Base-by-base conservation (phyloP, 1,139 yeast species). In the Nakaseomyces kungkrabaensis region DNA sequence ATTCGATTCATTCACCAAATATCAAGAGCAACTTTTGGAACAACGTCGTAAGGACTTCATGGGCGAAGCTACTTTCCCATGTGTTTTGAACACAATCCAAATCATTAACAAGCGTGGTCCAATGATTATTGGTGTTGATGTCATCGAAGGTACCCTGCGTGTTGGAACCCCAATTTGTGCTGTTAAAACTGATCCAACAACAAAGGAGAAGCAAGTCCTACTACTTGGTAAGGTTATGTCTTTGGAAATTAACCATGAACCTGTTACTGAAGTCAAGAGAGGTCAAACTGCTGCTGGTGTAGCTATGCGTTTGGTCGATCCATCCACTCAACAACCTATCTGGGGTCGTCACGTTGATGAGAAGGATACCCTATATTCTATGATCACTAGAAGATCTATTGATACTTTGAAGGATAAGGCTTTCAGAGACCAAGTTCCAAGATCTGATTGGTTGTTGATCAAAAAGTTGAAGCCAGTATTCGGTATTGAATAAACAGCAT, bases 331-430 rank as follows among this genome's bases (percentile, higher is more conserved):
- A 56, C 96, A 89, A 72, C 97, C 98, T 52, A 83, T 88, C 17
- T 92, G 97, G 97, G 99, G 99, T 55, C 88, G 98, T 75, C 99
- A 92, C 67, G 95, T 92, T 61, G 96, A 89, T 67, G 98, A 92
- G 70, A 75, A 79, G 56, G 99, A 92, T 68, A 77, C 80, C 51
- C 76, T 92, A 66, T 92, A 89, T 72, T 92, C 98, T 10, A 77
- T 85, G 72, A 79, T 92, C 58, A 68, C 94, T 27, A 82, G 98
- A 75, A 85, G 76, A 69, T 85, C 96, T 37, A 90, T 92, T 62
- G 97, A 92, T 68, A 86, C 96, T n/a, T 81, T 92, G 75, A 92
- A 92, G 73, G 98, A 92, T 63, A 95, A 96, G 48, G 97, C 97
- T 2, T 92, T 90, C 81, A 82, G 98, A 71, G 92, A 86, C 59